Percentiles rank a stretch among this genome's conserved stretches.
phyloP scores from a whole-genome alignment of 768 basidiomycete genomes.

The Mrakia blollopis region DNA sequence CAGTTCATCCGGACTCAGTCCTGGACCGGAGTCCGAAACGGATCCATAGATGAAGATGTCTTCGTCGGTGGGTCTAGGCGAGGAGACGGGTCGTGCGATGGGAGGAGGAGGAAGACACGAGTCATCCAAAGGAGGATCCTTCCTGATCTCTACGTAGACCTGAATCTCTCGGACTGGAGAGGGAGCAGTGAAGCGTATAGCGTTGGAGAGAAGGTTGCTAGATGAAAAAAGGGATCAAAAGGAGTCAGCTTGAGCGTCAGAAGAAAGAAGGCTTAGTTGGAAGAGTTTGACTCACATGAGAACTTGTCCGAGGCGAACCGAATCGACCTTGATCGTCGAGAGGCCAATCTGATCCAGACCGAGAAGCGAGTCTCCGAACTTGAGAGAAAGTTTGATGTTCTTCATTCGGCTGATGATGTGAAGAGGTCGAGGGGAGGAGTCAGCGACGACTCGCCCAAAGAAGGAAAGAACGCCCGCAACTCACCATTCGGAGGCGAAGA shows the following conservation, averaged over 20 bases:
- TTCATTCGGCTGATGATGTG: conserved; percentile 37
- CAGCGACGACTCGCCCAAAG: not conserved
- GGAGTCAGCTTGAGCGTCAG: not conserved
- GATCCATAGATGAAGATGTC: conserved; percentile 45
- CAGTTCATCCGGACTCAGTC: conserved; percentile 40
- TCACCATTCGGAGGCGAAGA: conserved; percentile 46
- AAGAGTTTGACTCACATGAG: conserved; percentile 20
- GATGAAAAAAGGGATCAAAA: not conserved
- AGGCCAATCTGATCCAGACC: conserved; percentile 41
- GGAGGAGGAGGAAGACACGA: conserved; percentile 41
- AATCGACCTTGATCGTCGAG: conserved; percentile 30
- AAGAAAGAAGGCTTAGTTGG: not conserved
- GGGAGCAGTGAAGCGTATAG: conserved; percentile 36
- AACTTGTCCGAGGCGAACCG: conserved; percentile 24
- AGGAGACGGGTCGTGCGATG: conserved; percentile 22
- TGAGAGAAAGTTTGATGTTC: conserved; percentile 42
- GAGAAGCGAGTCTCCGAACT: conserved; percentile 41
- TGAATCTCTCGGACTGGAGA: conserved; percentile 40
- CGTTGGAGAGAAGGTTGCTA: conserved; percentile 46
- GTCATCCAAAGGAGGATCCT: conserved; percentile 41
- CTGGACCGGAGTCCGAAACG: conserved; percentile 40
- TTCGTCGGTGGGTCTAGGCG: conserved; percentile 5
- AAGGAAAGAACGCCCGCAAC: not conserved
- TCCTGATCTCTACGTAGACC: conserved; percentile 43
- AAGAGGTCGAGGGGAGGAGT: not conserved